Percentiles rank a stretch among this genome's conserved stretches.
These are phyloP conservation scores for Lophiostoma macrostomum DNA, from an alignment of 495 filamentous ascomycete species.

Conservation along the genomic window DNA sequence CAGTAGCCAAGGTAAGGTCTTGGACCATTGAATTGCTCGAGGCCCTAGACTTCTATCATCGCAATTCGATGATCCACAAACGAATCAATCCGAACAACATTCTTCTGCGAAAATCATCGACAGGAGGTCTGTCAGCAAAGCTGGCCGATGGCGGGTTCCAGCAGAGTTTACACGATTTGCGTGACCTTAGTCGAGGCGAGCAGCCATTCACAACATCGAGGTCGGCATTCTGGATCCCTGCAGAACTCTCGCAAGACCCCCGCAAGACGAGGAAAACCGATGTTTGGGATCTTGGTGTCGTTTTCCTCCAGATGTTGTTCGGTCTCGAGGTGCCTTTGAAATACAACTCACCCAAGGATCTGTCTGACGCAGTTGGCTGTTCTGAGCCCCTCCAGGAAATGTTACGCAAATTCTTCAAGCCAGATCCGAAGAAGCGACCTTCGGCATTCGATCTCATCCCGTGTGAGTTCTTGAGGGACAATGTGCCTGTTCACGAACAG, in stretches of 20 bases:
- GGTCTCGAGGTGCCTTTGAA: conserved; percentile 70
- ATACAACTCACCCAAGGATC: conserved; percentile 71
- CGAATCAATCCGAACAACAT: conserved; percentile 74
- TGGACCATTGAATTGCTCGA: conserved; percentile 92
- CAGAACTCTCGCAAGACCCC: conserved; percentile 64
- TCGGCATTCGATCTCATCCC: conserved; percentile 87
- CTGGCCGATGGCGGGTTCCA: conserved; percentile 69
- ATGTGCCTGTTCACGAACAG: conserved; percentile 50
- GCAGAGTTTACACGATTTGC: conserved; percentile 57
- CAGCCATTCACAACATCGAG: conserved; percentile 45
- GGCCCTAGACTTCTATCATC: conserved; percentile 80
- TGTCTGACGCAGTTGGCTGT: conserved; percentile 62
- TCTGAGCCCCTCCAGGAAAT: conserved; percentile 75
- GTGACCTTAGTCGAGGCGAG: conserved; percentile 44
- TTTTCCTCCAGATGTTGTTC: conserved; percentile 92
- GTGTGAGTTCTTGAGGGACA: conserved; percentile 77
- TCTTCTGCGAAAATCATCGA: conserved; percentile 59
- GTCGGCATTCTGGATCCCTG: conserved; percentile 79
- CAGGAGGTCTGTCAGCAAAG: conserved; percentile 59
- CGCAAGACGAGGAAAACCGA: conserved; percentile 77
- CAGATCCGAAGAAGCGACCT: conserved; percentile 77
- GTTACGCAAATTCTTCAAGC: conserved; percentile 74
- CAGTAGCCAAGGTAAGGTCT: conserved; percentile 67
- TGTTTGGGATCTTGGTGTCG: conserved; percentile 88
- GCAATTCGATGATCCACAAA: conserved; percentile 75